Evolutionary conservation across 768 basidiomycete genomes (phyloP), one percentile per base, ranked within the genome.

Genomic region (Sarcomyxa edulis): DNA sequence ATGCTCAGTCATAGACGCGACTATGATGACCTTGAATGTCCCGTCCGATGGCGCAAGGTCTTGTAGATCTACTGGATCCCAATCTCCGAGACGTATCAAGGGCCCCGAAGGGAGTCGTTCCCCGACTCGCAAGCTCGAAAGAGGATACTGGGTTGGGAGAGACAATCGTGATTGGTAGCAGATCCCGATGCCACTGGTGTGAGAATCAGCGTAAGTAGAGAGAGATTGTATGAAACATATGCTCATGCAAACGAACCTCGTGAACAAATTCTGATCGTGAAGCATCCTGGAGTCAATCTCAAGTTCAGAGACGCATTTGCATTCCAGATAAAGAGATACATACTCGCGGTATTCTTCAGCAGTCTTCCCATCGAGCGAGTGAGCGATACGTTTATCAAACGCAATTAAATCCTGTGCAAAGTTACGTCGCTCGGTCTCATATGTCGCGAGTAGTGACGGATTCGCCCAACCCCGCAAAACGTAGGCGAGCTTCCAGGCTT

Each of bases 341-440:
- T 45, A 70, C 71, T 59, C 48, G 12, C 71, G 49, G 50, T 79
- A 76, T 24, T 73, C 68, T 24, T 68, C 64, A 39, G 72, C 71
- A 1, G 74, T 68, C 14, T 79, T 71, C 14, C 77, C 76, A 27
- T 70, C 65, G 36, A 61, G 51, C 32, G 66, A 53, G 3, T 64
- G 59, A 6, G 81, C 67, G 44, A 78, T 81, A 42, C 79, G 52
- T 47, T 73, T 75, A 52, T 88, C 85, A 48, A 84, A 86, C 33
- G 70, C 48, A 41, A 87, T 87, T 42, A 90, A 66, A 41, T 85
- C 82, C 55, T 81, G 71, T 0, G 86, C 84, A 43, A 75, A 83
- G 46, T 72, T 73, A 35, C 73, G 69, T 19, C 86, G 68, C 50
- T 90, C 86, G 20, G 61, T 42, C 53, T 85, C 80, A 51, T 86